These are phyloP conservation scores for Globisporangium uncinulatum DNA, from an alignment of 352 stramenopile genomes.

Conservation along the genomic window DNA sequence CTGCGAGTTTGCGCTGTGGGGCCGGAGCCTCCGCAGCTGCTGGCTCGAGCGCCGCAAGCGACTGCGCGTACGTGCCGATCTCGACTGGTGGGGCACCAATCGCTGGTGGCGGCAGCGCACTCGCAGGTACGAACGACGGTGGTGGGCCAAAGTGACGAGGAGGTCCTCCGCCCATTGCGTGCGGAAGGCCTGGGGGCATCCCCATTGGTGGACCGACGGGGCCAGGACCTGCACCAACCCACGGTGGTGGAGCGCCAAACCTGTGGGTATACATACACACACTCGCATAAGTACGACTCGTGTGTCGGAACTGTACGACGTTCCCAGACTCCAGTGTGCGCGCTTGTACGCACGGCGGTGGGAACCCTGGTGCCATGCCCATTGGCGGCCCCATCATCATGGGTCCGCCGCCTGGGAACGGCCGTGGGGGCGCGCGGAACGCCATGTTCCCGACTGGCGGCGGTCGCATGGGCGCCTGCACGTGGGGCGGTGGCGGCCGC, in stretches of 20 bases:
- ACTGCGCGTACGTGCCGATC: constrained; percentile 8
- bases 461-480: constrained; percentile 46
- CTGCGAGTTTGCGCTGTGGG: constrained; percentile 13
- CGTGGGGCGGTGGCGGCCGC: constrained; percentile 38
- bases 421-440: constrained; percentile 24
- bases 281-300: not conserved
- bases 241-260: constrained; percentile 12
- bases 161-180: constrained; percentile 3
- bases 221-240: constrained; percentile 3
- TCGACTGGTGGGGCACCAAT: constrained; percentile 3
- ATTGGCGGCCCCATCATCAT: constrained; percentile 26
- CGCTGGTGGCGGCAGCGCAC: constrained; percentile 14
- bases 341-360: constrained; percentile 2
- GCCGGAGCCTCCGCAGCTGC: constrained; percentile 23
- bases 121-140: constrained; percentile 14
- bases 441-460: constrained; percentile 25
- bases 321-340: not conserved
- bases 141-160: constrained; percentile 8
- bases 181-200: constrained; percentile 5
- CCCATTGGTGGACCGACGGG: not conserved
- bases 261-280: not conserved
- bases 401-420: constrained; percentile 23
- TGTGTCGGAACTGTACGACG: not conserved
- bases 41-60: constrained; percentile 12
- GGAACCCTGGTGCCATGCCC: constrained; percentile 12